Percentiles rank a stretch among this genome's conserved stretches.
These are phyloP conservation scores for Pyrenula aspistea DNA, from an alignment of 495 filamentous ascomycete species.

Conservation along the genomic window DNA sequence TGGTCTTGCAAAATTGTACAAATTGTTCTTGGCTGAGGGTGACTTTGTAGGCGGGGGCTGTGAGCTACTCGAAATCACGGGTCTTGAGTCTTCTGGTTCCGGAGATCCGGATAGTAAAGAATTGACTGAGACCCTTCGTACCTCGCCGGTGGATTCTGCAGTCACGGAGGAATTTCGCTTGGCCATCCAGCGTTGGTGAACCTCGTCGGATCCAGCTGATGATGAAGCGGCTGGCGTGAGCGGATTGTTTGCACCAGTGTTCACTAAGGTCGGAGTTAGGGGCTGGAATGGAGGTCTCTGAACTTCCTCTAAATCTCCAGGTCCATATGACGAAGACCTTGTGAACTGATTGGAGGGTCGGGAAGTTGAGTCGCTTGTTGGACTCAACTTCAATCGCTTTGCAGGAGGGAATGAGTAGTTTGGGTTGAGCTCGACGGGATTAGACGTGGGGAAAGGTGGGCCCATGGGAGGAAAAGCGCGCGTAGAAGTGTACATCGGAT, in stretches of 20 bases:
- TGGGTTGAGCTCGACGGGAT: constrained; percentile 6
- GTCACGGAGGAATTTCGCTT: not conserved
- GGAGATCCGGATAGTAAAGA: constrained; percentile 25
- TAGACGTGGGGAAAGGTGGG: not conserved
- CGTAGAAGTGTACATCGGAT: constrained; percentile 1
- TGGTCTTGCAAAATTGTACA: not conserved
- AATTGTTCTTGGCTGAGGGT: constrained; percentile 3
- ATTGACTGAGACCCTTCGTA: constrained; percentile 27
- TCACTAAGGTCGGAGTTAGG: constrained; percentile 5
- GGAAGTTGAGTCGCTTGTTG: constrained; percentile 8
- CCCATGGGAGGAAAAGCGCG: not conserved
- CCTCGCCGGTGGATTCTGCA: constrained; percentile 3
- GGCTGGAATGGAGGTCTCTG: constrained; percentile 4
- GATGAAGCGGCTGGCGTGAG: constrained; percentile 16
- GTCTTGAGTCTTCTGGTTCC: constrained; percentile 8
- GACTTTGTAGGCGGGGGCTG: not conserved
- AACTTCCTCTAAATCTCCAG: constrained; percentile 2
- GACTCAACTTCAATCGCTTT: not conserved
- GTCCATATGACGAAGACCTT: not conserved
- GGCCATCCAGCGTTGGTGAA: not conserved
- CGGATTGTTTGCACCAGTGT: constrained; percentile 8
- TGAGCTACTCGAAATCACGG: not conserved
- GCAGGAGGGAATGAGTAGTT: not conserved
- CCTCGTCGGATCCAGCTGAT: constrained; percentile 8
- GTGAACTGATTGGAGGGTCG: constrained; percentile 6